Base-by-base conservation (phyloP, 441 rosid genomes). In the Brassica hybrid region DNA sequence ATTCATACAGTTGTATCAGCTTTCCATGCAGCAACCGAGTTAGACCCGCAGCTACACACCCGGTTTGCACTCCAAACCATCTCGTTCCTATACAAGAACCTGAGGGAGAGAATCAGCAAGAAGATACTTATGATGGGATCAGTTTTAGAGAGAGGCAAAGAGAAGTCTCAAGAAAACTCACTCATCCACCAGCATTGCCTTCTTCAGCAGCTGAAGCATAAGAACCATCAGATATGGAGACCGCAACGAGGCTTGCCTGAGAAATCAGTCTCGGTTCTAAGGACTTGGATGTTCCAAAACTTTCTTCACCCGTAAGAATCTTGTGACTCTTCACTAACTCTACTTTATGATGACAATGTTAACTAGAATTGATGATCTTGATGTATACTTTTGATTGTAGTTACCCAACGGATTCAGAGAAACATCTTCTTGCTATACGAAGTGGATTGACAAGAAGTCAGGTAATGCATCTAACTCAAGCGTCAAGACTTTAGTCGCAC, bases 241-340 rank as follows among this genome's bases (percentile, higher is more conserved):
- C 97, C 98, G 0, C 98, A 91, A 65, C 80, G 99, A 61, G 99
- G 98, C n/a, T 81, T 93, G 72, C 98, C 99, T 0, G 97, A 95
- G 73, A 90, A 85, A 80, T 93, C 99, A 2, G 97, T 95, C 27
- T 86, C 94, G 0, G 93, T 93, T 65, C 81, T 95, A 17, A 90
- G 99, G 0, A 83, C 92, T 11, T 95, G 99, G 99, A 93, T 95
- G 99, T 95, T 95, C 83, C 92, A 95, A 66, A 91, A 95, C 87
- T 95, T 95, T 63, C 99, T 93, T 82, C 98, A 95, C 77, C 99
- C 98, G 99, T 93, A 74, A 86, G 87, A 57, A 61, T 38, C 65
- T 48, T 75, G 48, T 60, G 12, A 21, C 11, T 58, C 70, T 27
- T 75, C 25, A 25, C 7, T 17, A 58, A 14, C 21, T 50, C 59